Evolutionary conservation across 1,139 yeast genomes (phyloP).

Genomic region (Taphrina betulina): DNA sequence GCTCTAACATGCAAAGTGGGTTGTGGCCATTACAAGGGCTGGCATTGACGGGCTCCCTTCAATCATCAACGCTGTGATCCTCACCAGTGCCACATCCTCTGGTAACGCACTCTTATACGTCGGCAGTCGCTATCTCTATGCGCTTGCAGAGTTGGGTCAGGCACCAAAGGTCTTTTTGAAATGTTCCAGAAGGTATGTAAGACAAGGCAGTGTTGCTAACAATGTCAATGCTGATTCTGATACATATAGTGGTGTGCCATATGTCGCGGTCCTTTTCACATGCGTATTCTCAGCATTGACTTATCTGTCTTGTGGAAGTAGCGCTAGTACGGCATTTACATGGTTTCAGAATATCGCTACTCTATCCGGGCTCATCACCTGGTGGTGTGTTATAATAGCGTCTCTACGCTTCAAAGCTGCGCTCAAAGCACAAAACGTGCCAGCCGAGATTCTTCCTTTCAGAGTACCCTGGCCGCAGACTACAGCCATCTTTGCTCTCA

Average conservation of each 20-base stretch:
- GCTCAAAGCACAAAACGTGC: too few relatives aligned
- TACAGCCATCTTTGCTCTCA: too few relatives aligned
- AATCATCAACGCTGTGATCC: conserved; percentile 70
- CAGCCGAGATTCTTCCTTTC: too few relatives aligned
- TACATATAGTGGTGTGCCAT: conserved; percentile 67
- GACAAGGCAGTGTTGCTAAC: too few relatives aligned
- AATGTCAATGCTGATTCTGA: too few relatives aligned
- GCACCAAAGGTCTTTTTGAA: conserved; percentile 61
- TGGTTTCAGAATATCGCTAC: conserved; percentile 82
- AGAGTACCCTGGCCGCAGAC: too few relatives aligned
- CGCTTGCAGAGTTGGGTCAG: conserved; percentile 59
- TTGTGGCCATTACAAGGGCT: conserved; percentile 66
- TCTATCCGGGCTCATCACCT: conserved; percentile 55
- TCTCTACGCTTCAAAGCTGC: conserved; percentile 37
- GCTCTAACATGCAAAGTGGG: too few relatives aligned
- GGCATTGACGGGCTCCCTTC: conserved; percentile 70
- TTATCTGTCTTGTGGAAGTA: conserved; percentile 52
- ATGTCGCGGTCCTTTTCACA: conserved; percentile 50
- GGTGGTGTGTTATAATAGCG: conserved; percentile 53
- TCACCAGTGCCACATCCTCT: conserved; percentile 65
- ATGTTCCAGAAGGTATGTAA: conserved; percentile 57
- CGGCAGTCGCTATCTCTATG: conserved; percentile 60
- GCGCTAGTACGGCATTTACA: conserved; percentile 57
- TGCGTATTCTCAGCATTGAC: conserved; percentile 54
- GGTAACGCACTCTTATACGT: conserved; percentile 74